Conservation (phyloP, 1,284 basidiomycete species). For the Pseudozyma thailandica region DNA sequence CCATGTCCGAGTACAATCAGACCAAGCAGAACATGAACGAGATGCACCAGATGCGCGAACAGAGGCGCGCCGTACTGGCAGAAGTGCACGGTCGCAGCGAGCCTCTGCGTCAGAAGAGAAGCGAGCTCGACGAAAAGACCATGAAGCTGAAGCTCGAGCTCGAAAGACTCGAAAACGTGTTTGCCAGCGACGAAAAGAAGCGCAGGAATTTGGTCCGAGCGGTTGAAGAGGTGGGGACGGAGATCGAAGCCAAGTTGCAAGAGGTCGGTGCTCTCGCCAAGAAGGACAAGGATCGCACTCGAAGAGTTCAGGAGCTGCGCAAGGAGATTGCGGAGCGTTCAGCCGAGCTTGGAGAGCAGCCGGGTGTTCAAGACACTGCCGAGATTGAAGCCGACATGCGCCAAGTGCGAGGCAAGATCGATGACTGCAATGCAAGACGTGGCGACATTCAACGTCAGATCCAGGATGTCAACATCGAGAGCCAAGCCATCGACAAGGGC, state of each 20-base stretch:
- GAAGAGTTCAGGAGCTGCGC: slow-evolving; percentile 34
- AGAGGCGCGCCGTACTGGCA: slow-evolving; percentile 24
- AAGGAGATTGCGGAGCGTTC: slow-evolving; percentile 40
- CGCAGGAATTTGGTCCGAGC: slow-evolving; percentile 18
- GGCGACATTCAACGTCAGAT: slow-evolving; percentile 34
- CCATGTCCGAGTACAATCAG: slow-evolving; percentile 55
- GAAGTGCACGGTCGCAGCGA: slow-evolving; percentile 29
- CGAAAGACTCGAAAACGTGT: slow-evolving; percentile 23
- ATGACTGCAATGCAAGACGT: slow-evolving; percentile 32
- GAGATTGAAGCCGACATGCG: slow-evolving; percentile 48
- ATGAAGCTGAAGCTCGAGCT: slow-evolving; percentile 36
- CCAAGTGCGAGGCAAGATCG: slow-evolving; percentile 21
- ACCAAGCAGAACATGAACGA: slow-evolving; percentile 41
- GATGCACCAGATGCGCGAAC: slow-evolving; percentile 28
- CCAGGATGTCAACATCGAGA: slow-evolving; percentile 36
- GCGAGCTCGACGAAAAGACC: slow-evolving; percentile 41
- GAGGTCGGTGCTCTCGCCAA: slow-evolving; percentile 40
- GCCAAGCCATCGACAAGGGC: slow-evolving; percentile 23
- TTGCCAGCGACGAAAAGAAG: slow-evolving; percentile 31
- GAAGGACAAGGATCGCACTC: slow-evolving; percentile 45
- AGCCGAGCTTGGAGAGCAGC: slow-evolving; percentile 30
- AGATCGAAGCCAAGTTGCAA: slow-evolving; percentile 34
- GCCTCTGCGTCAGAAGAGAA: slow-evolving; percentile 26
- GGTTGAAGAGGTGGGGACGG: slow-evolving; percentile 35
- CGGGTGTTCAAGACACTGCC: slow-evolving; percentile 30